Evolutionary conservation across 345 rosid genomes (phyloP), one percentile per base, ranked within the genome.

Genomic region (Nasturtium officinale): DNA sequence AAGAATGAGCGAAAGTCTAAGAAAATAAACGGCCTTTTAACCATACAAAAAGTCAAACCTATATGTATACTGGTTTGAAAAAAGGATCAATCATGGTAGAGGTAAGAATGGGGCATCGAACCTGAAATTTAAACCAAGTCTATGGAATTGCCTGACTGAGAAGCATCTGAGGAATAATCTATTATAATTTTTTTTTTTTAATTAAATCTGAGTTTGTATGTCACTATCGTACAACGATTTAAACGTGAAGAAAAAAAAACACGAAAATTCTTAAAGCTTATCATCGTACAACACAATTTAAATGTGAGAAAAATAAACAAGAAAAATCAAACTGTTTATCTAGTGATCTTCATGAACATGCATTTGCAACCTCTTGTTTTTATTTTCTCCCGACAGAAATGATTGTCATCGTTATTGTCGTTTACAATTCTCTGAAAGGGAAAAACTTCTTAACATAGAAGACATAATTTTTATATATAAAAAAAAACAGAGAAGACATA

Each of bases 301-400:
- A 62, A 62, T 17, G 26, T 42, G 45, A 33, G 13, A n/a, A 66
- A 37, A 33, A 38, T n/a, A 51, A 35, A 51, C 13, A 32, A 29
- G 1, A 50, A 51, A 38, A n/a, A 3, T 6, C 21, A 6, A 72
- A 38, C 18, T 5, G 9, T 61, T 61, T 61, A 48, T 59, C 38
- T 57, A 26, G 29, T 26, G 3, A 26, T 33, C 37, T 33, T 59
- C 37, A 62, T 62, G 65, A 47, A 45, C 47, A 15, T 58, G 33
- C 35, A 46, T 15, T 40, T 54, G 5, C 52, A 52, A 38, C 62
- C 72, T 9, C 61, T 51, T n/a, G 5, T 21, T 51, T 48, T 20
- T 32, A 2, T 48, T 33, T 13, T 33, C 2, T 20, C 5, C 17
- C 17, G 23, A 48, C 58, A 33, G 29, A 17, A 12, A 5, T 17